A percentile compares a stretch with the other conserved stretches of the same genome.
phyloP scores from a whole-genome alignment of 2,329 filamentous ascomycete species.

The Ascochyta clinopodiicola region DNA sequence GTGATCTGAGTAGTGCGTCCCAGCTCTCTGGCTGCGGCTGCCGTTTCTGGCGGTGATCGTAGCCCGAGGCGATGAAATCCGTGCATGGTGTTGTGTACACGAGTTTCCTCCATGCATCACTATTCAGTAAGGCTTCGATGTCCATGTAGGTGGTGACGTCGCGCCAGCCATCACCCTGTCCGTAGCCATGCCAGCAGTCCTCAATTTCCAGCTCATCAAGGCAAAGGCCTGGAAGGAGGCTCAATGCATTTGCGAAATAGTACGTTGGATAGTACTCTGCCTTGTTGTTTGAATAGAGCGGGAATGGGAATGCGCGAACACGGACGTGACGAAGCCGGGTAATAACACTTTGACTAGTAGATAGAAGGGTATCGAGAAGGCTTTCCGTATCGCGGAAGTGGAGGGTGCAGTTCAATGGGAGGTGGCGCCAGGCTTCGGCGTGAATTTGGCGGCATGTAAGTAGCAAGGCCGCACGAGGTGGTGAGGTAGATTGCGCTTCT shows the following conservation, averaged over 20 bases:
- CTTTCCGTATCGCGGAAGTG: conserved; percentile 45
- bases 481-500: conserved; percentile 3
- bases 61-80: conserved; percentile 44
- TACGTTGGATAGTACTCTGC: conserved; percentile 42
- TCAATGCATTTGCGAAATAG: conserved; percentile 40
- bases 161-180: conserved; percentile 42
- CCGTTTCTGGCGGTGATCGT: conserved; percentile 39
- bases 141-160: conserved; percentile 46
- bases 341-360: conserved; percentile 37
- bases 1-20: conserved; percentile 38
- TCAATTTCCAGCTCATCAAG: conserved; percentile 42
- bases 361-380: conserved; percentile 41
- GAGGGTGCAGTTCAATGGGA: conserved; percentile 39
- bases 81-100: conserved; percentile 43
- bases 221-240: conserved; percentile 41
- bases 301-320: conserved; percentile 44
- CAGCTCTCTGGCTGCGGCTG: conserved; percentile 40
- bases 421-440: conserved; percentile 42
- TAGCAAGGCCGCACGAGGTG: conserved; percentile 40
- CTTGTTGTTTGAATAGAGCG: conserved; percentile 34
- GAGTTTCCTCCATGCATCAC: conserved; percentile 44
- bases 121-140: conserved; percentile 39
- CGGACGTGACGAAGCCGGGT: conserved; percentile 42
- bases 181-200: conserved; percentile 46
- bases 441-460: conserved; percentile 40